Conservation (phyloP, 2,329 filamentous ascomycete species). For the Cordyceps militaris region DNA sequence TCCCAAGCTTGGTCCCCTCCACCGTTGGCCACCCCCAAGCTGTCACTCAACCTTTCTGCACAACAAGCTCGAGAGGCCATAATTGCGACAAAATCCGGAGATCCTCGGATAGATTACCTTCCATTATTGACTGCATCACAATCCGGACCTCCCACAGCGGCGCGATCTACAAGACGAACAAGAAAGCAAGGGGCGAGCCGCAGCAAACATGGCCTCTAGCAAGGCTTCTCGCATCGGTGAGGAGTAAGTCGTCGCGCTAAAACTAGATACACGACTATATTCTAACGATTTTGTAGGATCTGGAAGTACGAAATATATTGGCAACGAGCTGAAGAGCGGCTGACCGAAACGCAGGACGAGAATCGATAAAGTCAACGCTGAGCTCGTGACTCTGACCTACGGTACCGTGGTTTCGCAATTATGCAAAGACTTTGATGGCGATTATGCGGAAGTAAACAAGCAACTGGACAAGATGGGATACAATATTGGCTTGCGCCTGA, state of each 20-base stretch:
- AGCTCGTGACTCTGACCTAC: slow-evolving; percentile 94
- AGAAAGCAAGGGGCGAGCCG: neutral
- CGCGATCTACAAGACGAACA: neutral
- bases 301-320: slow-evolving; percentile 65
- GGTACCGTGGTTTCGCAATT: slow-evolving; percentile 95
- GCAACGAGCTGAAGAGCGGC: slow-evolving; percentile 8
- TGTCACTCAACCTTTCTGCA: neutral
- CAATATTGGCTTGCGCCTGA: slow-evolving; percentile 91
- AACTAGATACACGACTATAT: slow-evolving; percentile 17
- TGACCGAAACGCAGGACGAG: slow-evolving; percentile 59
- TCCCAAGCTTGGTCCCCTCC: slow-evolving; percentile 19
- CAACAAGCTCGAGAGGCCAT: too few species aligned
- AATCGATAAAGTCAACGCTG: slow-evolving; percentile 96
- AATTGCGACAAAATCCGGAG: neutral
- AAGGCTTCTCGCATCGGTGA: slow-evolving; percentile 56
- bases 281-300: slow-evolving; percentile 53
- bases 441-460: slow-evolving; percentile 94
- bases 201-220: slow-evolving; percentile 47
- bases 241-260: slow-evolving; percentile 40
- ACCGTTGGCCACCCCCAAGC: slow-evolving; percentile 21
- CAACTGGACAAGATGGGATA: slow-evolving; percentile 99
- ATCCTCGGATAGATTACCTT: neutral
- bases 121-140: neutral
- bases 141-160: neutral
- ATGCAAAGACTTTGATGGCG: slow-evolving; percentile 90